These are phyloP conservation scores for Oryza longistaminata DNA, from an alignment of 176 grass and related monocot species.

Conservation along the genomic window DNA sequence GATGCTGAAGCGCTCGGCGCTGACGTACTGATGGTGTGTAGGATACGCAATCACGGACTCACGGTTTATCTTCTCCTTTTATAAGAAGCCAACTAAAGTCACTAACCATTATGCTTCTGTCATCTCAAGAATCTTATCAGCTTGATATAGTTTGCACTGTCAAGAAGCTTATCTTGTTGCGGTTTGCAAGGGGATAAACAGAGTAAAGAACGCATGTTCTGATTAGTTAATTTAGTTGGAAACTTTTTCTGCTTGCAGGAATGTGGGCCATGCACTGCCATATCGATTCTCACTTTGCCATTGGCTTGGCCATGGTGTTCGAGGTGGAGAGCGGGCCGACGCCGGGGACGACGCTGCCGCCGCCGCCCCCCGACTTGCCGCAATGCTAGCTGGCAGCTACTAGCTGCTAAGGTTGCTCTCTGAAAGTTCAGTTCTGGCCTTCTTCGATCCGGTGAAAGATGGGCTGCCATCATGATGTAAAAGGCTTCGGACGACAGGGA, in stretches of 20 bases:
- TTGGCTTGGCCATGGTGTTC: constrained; percentile 59
- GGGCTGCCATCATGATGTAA: constrained; percentile 15
- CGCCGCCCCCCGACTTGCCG: constrained; percentile 54
- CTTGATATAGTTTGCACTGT: not conserved
- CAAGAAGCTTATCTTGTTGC: constrained; percentile 7
- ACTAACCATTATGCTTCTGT: not conserved
- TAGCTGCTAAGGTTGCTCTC: constrained; percentile 30
- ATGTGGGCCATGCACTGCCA: constrained; percentile 74
- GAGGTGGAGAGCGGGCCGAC: constrained; percentile 59
- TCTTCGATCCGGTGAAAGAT: not conserved
- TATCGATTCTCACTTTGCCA: constrained; percentile 43
- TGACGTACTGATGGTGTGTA: not conserved
- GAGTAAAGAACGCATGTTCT: not conserved
- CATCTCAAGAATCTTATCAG: constrained; percentile 7
- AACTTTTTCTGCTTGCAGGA: constrained; percentile 28
- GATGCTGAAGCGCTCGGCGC: not conserved
- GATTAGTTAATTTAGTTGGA: not conserved
- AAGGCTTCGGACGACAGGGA: not conserved
- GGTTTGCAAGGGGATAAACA: not conserved
- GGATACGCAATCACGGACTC: not conserved
- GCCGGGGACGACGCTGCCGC: constrained; percentile 28
- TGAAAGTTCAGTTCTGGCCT: not conserved
- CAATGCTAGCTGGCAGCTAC: constrained; percentile 31
- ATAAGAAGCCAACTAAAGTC: not conserved
- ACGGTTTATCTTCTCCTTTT: not conserved